Percentiles rank a stretch among this genome's conserved stretches.
Conservation (phyloP, 208 protist genomes). For the Leptomonas seymouri region DNA sequence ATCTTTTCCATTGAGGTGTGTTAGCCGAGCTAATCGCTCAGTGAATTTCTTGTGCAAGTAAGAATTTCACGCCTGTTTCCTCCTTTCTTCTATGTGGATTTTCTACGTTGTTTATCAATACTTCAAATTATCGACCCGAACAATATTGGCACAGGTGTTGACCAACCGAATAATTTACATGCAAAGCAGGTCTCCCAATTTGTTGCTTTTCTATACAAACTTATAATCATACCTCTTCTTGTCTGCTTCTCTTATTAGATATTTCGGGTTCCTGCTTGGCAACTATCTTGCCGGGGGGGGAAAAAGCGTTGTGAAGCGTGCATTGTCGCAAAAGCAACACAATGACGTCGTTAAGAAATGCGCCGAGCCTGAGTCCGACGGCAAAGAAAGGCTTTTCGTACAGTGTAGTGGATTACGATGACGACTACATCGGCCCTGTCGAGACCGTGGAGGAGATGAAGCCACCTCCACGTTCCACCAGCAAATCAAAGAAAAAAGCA, state of each 20-base stretch:
- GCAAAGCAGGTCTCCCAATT: too few relatives aligned
- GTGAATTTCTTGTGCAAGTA: too few relatives aligned
- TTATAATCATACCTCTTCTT: background rate
- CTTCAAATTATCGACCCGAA: too few relatives aligned
- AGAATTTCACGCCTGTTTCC: too few relatives aligned
- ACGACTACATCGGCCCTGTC: constrained; percentile 51
- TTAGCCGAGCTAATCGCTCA: too few relatives aligned
- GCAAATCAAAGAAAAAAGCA: constrained; percentile 38
- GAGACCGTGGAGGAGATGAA: constrained; percentile 22
- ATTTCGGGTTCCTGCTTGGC: background rate
- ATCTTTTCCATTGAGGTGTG: too few relatives aligned
- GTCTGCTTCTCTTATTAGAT: constrained; percentile 1
- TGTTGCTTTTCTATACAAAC: background rate
- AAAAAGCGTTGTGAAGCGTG: background rate
- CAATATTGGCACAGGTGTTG: too few relatives aligned
- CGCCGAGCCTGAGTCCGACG: constrained; percentile 53
- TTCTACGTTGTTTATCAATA: too few relatives aligned
- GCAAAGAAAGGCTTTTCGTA: constrained; percentile 34
- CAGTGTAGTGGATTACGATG: constrained; percentile 41
- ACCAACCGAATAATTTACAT: too few relatives aligned
- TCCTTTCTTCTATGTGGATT: too few relatives aligned
- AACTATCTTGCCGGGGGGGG: background rate
- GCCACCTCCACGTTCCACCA: constrained; percentile 10
- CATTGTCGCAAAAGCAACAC: background rate
- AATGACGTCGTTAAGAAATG: constrained; percentile 31